Conservation (phyloP, 371 early-diverging fungal genomes). For the Aphelidium insulamus region DNA sequence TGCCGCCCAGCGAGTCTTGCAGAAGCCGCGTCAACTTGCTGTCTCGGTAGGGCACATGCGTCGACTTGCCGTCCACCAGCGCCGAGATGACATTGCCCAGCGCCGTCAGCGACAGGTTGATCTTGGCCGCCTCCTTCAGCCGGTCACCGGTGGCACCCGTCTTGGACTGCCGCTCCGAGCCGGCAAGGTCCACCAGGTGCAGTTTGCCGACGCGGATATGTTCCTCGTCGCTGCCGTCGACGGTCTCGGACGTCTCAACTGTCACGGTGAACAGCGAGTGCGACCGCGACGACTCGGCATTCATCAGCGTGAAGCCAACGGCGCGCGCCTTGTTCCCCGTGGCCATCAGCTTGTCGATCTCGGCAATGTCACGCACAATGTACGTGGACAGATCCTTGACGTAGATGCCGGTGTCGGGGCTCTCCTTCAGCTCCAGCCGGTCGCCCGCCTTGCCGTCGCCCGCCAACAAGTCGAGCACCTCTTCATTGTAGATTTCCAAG, state of each 20-base stretch:
- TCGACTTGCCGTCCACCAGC: slow-evolving; percentile 26
- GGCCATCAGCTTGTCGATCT: slow-evolving; percentile 27
- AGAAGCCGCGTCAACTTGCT: slow-evolving; percentile 42
- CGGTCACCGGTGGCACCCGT: slow-evolving; percentile 30
- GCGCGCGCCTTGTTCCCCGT: slow-evolving; percentile 28
- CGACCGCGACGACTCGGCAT: slow-evolving; percentile 23
- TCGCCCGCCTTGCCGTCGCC: slow-evolving; percentile 3
- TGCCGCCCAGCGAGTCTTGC: slow-evolving; percentile 36
- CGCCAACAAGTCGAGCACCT: slow-evolving; percentile 34
- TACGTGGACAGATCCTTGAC: slow-evolving; percentile 26
- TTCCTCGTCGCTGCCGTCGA: slow-evolving; percentile 25
- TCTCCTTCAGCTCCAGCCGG: slow-evolving; percentile 29
- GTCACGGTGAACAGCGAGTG: slow-evolving; percentile 42
- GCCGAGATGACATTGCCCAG: slow-evolving; percentile 45
- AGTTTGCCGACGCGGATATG: slow-evolving; percentile 48
- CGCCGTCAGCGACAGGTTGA: slow-evolving; percentile 36
- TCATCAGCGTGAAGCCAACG: slow-evolving; percentile 37
- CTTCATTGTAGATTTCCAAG: slow-evolving; percentile 50
- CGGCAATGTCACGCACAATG: slow-evolving; percentile 23
- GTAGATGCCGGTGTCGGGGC: slow-evolving; percentile 28
- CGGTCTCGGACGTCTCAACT: slow-evolving; percentile 11
- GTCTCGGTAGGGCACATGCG: slow-evolving; percentile 41
- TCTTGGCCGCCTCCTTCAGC: slow-evolving; percentile 40
- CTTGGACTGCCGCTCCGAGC: slow-evolving; percentile 40
- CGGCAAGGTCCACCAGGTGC: slow-evolving; percentile 48